Conservation (phyloP, 2,329 filamentous ascomycete species). For the Tolypocladium capitatum region DNA sequence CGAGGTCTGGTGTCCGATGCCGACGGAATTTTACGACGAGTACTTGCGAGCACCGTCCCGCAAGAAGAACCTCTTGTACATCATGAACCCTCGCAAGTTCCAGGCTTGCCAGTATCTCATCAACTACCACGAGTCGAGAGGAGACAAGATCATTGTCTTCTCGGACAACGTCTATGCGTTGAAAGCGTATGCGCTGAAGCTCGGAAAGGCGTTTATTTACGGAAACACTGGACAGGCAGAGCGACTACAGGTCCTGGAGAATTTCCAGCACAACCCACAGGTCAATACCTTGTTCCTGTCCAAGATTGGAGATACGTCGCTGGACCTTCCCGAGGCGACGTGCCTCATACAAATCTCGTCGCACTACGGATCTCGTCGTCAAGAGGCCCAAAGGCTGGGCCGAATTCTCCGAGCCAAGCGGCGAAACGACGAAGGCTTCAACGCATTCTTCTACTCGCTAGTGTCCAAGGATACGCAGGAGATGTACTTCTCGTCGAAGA, state of each 20-base stretch:
- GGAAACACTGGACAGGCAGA: slow-evolving; percentile 78
- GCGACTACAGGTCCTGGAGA: slow-evolving; percentile 75
- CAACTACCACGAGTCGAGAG: slow-evolving; percentile 86
- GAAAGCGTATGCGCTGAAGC: slow-evolving; percentile 68
- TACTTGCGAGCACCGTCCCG: slow-evolving; percentile 59
- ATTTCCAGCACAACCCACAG: slow-evolving; percentile 84
- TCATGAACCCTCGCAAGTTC: slow-evolving; percentile 96
- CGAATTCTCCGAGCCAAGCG: slow-evolving; percentile 91
- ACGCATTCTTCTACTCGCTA: slow-evolving; percentile 96
- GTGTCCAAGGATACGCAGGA: slow-evolving; percentile 96
- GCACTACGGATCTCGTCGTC: slow-evolving; percentile 90
- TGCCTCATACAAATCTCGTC: slow-evolving; percentile 96
- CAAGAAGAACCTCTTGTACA: slow-evolving; percentile 52
- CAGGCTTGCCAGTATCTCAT: slow-evolving; percentile 98
- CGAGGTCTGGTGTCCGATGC: slow-evolving; percentile 99
- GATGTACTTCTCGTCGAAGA: slow-evolving; percentile 95
- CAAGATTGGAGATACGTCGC: slow-evolving; percentile 96
- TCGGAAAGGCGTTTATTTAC: slow-evolving; percentile 82
- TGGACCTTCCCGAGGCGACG: slow-evolving; percentile 91
- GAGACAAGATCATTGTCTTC: slow-evolving; percentile 97
- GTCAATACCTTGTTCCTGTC: slow-evolving; percentile 92
- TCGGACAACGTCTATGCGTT: slow-evolving; percentile 95
- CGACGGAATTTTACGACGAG: slow-evolving; percentile 92
- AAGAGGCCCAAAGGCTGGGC: slow-evolving; percentile 87
- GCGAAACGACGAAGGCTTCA: slow-evolving; percentile 94